These are phyloP conservation scores for Rutstroemia sp. DNA, from an alignment of 2,329 filamentous ascomycete genomes.

Conservation along the genomic window DNA sequence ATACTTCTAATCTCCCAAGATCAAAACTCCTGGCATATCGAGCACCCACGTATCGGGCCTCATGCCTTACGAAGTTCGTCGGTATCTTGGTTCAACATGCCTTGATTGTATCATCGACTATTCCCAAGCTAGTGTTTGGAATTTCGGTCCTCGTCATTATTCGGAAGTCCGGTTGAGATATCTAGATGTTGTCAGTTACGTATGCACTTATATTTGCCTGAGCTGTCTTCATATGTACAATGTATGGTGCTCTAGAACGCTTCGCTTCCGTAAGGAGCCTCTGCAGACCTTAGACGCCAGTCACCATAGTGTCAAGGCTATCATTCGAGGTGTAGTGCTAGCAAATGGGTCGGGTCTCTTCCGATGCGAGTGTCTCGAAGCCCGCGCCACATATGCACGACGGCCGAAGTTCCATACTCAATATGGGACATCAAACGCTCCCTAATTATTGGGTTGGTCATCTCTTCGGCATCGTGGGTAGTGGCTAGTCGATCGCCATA, in stretches of 20 bases:
- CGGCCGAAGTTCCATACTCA: slow-evolving; percentile 6
- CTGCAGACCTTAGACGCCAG: slow-evolving; percentile 23
- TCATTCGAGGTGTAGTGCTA: slow-evolving; percentile 18
- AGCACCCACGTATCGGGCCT: too few relatives aligned
- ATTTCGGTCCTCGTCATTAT: too few relatives aligned
- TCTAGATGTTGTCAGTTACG: too few relatives aligned
- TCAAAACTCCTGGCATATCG: too few relatives aligned
- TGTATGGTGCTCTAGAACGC: slow-evolving; percentile 20
- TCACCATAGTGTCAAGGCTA: slow-evolving; percentile 17
- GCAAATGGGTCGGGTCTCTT: slow-evolving; percentile 17
- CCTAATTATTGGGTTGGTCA: slow-evolving; percentile 3
- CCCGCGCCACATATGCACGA: slow-evolving; percentile 20
- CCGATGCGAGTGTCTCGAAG: slow-evolving; percentile 17
- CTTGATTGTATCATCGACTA: too few relatives aligned
- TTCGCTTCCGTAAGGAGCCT: slow-evolving; percentile 21
- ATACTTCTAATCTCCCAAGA: too few relatives aligned
- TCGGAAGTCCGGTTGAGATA: background rate
- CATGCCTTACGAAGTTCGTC: too few relatives aligned
- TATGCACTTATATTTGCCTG: slow-evolving; percentile 18
- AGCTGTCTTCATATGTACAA: slow-evolving; percentile 18
- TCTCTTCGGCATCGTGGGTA: slow-evolving; percentile 4
- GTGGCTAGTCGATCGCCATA: slow-evolving; percentile 2
- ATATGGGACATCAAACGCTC: background rate
- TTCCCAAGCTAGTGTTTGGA: too few relatives aligned
- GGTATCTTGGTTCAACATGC: too few relatives aligned